phyloP scores from a whole-genome alignment of 192 early-diverging fungal genomes.

The Umbelopsis vinacea region DNA sequence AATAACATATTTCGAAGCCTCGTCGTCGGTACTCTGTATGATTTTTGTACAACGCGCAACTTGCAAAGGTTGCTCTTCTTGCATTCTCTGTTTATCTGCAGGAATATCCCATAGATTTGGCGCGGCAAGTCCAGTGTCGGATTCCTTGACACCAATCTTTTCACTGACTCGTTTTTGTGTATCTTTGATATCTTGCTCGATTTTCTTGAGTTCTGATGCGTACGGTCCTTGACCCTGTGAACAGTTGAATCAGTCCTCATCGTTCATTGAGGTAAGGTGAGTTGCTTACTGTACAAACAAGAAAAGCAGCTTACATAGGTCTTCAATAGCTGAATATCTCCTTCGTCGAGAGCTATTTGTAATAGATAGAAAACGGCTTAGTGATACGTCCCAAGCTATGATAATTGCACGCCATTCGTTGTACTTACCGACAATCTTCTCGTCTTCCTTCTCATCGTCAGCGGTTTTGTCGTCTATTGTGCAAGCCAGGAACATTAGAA shows the following conservation, averaged over 20 bases:
- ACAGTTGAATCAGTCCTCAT: background rate
- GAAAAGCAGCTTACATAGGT: constrained; percentile 73
- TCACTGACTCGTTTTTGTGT: constrained; percentile 98
- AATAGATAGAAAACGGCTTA: background rate
- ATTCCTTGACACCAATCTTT: constrained; percentile 98
- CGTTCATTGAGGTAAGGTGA: too few species aligned
- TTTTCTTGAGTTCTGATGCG: constrained; percentile 90
- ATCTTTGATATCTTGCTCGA: constrained; percentile 96
- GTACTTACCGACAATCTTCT: constrained; percentile 82
- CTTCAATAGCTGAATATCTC: constrained; percentile 89
- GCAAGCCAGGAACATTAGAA: background rate
- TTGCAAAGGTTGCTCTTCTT: constrained; percentile 93
- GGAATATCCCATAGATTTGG: constrained; percentile 99
- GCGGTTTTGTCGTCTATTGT: constrained; percentile 74
- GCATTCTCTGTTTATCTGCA: constrained; percentile 97
- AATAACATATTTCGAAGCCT: constrained; percentile 96
- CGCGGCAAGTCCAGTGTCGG: constrained; percentile 96
- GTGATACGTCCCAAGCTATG: background rate
- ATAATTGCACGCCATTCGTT: background rate
- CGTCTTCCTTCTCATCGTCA: constrained; percentile 74
- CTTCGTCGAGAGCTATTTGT: constrained; percentile 80
- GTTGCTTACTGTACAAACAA: too few species aligned
- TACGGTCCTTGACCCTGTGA: constrained; percentile 96
- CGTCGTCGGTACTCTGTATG: constrained; percentile 88
- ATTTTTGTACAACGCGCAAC: constrained; percentile 99